phyloP scores from a whole-genome alignment of 352 stramenopile species.

The Phytophthora syringae region DNA sequence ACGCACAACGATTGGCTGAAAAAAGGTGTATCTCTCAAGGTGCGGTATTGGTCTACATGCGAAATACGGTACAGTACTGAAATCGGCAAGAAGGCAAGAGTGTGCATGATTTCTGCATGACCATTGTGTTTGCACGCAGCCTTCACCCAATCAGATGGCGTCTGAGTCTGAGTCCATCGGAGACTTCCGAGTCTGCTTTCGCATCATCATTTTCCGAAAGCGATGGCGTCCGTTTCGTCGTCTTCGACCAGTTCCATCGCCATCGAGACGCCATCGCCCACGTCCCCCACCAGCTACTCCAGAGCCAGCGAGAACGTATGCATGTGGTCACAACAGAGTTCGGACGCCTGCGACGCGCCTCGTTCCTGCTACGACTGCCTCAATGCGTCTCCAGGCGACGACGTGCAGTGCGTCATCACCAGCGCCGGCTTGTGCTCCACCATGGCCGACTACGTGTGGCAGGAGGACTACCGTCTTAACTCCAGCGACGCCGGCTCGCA shows the following conservation, averaged over 20 bases:
- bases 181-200: background rate
- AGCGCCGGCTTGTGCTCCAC: constrained; percentile 36
- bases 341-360: constrained; percentile 34
- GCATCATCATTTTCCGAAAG: background rate
- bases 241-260: background rate
- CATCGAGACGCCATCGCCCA: constrained; percentile 9
- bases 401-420: constrained; percentile 36
- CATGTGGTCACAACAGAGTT: constrained; percentile 37
- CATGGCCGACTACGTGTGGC: constrained; percentile 35
- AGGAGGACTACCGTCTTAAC: constrained; percentile 43
- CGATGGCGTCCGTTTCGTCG: background rate
- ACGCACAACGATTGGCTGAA: no score
- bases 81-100: no score
- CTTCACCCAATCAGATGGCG: background rate
- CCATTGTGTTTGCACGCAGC: no score
- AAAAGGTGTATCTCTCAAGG: no score
- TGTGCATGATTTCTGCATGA: no score
- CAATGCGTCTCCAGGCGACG: constrained; percentile 28
- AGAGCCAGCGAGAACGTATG: constrained; percentile 41
- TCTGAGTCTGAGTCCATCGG: background rate
- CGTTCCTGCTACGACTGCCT: constrained; percentile 49
- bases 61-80: no score
- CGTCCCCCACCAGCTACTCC: constrained; percentile 15
- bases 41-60: no score
- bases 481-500: constrained; percentile 23